These are phyloP conservation scores for Magnusiomyces fungicola DNA, from an alignment of 1,139 yeast genomes.

Conservation along the genomic window DNA sequence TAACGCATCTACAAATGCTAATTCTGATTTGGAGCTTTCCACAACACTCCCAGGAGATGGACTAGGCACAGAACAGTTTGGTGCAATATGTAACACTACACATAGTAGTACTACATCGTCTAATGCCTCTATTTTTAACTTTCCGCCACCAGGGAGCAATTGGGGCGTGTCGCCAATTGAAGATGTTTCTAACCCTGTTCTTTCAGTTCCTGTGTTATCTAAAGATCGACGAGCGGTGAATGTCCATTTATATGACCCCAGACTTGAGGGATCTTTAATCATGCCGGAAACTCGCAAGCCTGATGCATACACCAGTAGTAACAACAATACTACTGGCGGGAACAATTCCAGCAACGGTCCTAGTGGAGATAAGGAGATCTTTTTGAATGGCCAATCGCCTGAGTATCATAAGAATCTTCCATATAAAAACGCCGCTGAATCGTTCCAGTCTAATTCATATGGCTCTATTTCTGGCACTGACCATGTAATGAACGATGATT, in stretches of 20 bases:
- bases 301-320: too few relatives aligned
- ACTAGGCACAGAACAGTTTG: too few relatives aligned
- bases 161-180: slow-evolving; percentile 1
- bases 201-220: background rate
- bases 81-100: too few relatives aligned
- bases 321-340: too few relatives aligned
- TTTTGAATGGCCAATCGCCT: background rate
- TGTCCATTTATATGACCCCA: background rate
- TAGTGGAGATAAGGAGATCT: background rate
- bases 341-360: background rate
- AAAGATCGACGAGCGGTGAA: background rate
- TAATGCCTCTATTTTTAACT: background rate
- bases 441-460: too few relatives aligned
- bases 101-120: background rate
- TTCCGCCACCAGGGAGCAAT: background rate
- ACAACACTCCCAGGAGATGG: too few relatives aligned
- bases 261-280: background rate
- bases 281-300: background rate
- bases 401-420: background rate
- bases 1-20: too few relatives aligned
- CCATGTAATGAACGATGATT: too few relatives aligned
- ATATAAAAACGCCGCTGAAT: background rate
- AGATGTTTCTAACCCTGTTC: background rate
- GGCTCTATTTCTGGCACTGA: too few relatives aligned
- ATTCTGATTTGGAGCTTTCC: too few relatives aligned